phyloP scores from a whole-genome alignment of 202 grass and related monocot genomes.

The Hordeum pubiflorum region DNA sequence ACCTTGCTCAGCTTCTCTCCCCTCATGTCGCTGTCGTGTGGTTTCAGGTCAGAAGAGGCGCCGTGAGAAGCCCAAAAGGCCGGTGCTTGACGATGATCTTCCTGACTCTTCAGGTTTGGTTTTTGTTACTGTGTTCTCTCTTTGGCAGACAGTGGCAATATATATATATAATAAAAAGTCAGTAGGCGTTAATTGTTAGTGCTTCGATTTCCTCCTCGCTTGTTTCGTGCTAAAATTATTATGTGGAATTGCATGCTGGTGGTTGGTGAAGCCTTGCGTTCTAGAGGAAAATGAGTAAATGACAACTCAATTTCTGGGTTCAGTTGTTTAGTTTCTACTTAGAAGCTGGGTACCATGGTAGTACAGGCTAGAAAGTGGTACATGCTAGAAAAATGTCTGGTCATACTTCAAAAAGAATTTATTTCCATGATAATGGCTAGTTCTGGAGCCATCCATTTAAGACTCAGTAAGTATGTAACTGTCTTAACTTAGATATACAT shows the following conservation, averaged over 20 bases:
- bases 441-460: too few species aligned
- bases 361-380: neutral
- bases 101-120: neutral
- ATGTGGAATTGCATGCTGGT: neutral
- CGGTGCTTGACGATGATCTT: neutral
- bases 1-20: neutral
- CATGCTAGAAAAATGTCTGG: too few species aligned
- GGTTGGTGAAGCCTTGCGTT: neutral
- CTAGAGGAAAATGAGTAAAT: too few species aligned
- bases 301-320: neutral
- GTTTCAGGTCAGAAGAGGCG: slow-evolving; percentile 10
- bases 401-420: too few species aligned
- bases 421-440: too few species aligned
- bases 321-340: neutral
- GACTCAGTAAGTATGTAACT: too few species aligned
- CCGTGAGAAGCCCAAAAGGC: neutral
- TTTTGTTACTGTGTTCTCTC: neutral
- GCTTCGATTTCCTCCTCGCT: neutral
- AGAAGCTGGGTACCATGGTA: neutral
- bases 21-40: neutral
- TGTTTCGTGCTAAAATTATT: neutral
- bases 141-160: neutral
- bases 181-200: neutral
- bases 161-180: neutral
- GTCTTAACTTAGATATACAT: neutral